Percentiles rank a stretch among this genome's conserved stretches.
Evolutionary conservation across 805 yeast genomes (phyloP).

Genomic region (Debaryomyces hansenii): DNA sequence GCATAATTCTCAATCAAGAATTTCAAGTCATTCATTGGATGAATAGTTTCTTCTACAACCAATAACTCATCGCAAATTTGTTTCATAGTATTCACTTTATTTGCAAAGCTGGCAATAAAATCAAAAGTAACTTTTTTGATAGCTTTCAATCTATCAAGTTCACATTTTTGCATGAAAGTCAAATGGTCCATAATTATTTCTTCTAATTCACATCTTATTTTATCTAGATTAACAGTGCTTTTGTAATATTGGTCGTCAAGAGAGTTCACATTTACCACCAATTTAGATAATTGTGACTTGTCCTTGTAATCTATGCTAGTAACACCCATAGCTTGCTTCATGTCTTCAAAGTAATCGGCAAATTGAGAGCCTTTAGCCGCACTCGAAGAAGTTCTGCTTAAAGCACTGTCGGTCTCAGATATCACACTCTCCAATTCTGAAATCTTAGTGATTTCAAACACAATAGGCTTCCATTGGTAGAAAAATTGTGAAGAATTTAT

Average conservation of each 20-base stretch:
- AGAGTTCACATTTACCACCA: slow-evolving; percentile 55
- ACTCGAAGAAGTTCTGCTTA: slow-evolving; percentile 1
- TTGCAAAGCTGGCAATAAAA: slow-evolving; percentile 65
- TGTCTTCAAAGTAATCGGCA: slow-evolving; percentile 39
- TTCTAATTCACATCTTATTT: slow-evolving; percentile 69
- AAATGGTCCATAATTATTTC: slow-evolving; percentile 71
- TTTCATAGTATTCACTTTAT: slow-evolving; percentile 58
- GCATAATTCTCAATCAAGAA: slow-evolving; percentile 65
- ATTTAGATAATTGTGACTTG: slow-evolving; percentile 50
- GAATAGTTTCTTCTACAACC: slow-evolving; percentile 67
- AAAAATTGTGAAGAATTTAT: slow-evolving; percentile 71
- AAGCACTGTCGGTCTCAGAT: background rate
- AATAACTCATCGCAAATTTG: slow-evolving; percentile 59
- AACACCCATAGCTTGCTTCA: slow-evolving; percentile 47
- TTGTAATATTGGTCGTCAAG: slow-evolving; percentile 55
- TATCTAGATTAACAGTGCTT: slow-evolving; percentile 60
- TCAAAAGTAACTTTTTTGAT: slow-evolving; percentile 74
- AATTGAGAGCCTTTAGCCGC: slow-evolving; percentile 10
- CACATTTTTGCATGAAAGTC: slow-evolving; percentile 79
- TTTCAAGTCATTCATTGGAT: slow-evolving; percentile 67
- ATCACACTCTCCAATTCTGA: slow-evolving; percentile 7
- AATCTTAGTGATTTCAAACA: slow-evolving; percentile 49
- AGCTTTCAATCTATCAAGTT: slow-evolving; percentile 72
- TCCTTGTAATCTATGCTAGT: slow-evolving; percentile 45
- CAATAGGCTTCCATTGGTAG: slow-evolving; percentile 79